Conservation (phyloP, 2,329 filamentous ascomycete genomes). For the Colletotrichum sp. region DNA sequence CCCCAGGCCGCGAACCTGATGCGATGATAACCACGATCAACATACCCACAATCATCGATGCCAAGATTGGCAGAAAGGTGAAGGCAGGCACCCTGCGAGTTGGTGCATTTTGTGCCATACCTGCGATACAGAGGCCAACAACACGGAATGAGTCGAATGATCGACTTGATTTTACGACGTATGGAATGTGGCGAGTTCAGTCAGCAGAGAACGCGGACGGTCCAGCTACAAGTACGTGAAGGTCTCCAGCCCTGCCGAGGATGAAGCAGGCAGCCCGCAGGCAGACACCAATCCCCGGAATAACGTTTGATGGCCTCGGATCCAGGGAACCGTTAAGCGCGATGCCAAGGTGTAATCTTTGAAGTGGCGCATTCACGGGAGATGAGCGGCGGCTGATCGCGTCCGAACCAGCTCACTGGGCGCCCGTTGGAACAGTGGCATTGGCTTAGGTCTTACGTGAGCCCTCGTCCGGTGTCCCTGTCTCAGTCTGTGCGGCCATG, state of each 20-base stretch:
- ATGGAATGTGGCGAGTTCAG: not conserved
- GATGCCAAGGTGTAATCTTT: not conserved
- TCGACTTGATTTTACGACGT: not conserved
- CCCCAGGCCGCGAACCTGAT: slow-evolving; percentile 29
- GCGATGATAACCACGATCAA: slow-evolving; percentile 32
- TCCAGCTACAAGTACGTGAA: not conserved
- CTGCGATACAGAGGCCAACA: not conserved
- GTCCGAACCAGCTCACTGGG: not conserved
- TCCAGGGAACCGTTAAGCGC: not conserved
- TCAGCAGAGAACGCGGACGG: not conserved
- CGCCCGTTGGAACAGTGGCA: not conserved
- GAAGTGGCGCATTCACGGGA: not conserved
- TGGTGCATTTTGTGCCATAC: slow-evolving; percentile 12
- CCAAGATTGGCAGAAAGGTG: slow-evolving; percentile 23
- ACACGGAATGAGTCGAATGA: not conserved
- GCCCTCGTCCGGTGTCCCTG: not conserved
- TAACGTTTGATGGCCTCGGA: not conserved
- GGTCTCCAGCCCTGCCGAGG: not conserved
- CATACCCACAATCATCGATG: slow-evolving; percentile 28
- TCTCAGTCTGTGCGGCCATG: not conserved
- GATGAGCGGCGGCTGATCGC: not conserved
- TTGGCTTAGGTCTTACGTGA: not conserved
- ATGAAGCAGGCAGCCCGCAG: not conserved
- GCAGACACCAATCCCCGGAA: not conserved
- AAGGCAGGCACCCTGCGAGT: slow-evolving; percentile 1